phyloP scores from a whole-genome alignment of 768 basidiomycete genomes.

The Mycena maculata region DNA sequence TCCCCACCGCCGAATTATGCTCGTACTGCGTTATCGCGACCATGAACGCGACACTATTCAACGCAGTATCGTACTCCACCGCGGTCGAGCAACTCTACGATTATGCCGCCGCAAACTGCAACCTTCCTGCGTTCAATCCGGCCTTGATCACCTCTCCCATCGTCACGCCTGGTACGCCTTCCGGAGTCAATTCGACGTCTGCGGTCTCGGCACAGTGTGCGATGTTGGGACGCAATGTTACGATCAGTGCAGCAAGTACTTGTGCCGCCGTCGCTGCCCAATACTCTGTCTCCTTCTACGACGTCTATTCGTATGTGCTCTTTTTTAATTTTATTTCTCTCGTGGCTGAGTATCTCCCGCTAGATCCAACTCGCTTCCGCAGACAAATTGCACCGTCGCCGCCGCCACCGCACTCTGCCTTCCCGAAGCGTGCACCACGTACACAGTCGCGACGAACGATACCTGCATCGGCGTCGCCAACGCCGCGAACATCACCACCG shows the following conservation, averaged over 20 bases:
- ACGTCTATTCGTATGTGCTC: too few species aligned
- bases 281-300: conserved; percentile 24
- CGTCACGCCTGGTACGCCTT: too few species aligned
- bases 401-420: conserved; percentile 33
- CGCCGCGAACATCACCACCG: conserved; percentile 14
- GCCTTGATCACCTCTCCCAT: too few species aligned
- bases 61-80: conserved; percentile 34
- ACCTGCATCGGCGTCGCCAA: conserved; percentile 35
- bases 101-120: conserved; percentile 33
- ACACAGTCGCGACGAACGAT: conserved; percentile 33
- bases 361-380: too few species aligned
- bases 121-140: too few species aligned
- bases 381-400: conserved; percentile 25
- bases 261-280: conserved; percentile 29
- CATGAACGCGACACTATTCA: conserved; percentile 37
- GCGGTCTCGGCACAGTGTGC: conserved; percentile 30
- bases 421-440: conserved; percentile 35
- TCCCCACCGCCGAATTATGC: conserved; percentile 38
- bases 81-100: conserved; percentile 27
- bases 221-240: conserved; percentile 38
- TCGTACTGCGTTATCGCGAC: conserved; percentile 39
- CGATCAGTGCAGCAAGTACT: conserved; percentile 28
- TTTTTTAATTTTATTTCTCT: too few species aligned
- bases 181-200: conserved; percentile 18
- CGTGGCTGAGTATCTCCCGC: too few species aligned